These are phyloP conservation scores for Paraphoma sp. DNA, from an alignment of 2,329 filamentous ascomycete genomes.

Conservation along the genomic window DNA sequence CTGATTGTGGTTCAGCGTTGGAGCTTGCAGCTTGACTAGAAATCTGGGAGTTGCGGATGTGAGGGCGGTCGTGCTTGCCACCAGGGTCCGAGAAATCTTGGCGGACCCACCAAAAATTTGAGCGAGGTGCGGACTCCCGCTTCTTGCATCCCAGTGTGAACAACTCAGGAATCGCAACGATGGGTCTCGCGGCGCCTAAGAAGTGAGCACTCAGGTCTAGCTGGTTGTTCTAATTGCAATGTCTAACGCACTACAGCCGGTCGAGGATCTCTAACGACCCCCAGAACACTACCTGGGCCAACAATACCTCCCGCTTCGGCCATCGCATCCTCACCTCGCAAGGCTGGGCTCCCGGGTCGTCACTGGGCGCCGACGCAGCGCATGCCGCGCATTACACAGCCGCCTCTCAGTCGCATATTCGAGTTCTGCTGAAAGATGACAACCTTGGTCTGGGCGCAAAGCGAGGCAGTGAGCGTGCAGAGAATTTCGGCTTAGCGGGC, in stretches of 20 bases:
- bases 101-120: constrained; percentile 38
- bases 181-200: constrained; percentile 73
- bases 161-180: constrained; percentile 43
- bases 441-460: constrained; percentile 88
- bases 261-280: constrained; percentile 87
- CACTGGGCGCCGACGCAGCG: constrained; percentile 77
- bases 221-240: background rate
- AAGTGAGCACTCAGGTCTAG: constrained; percentile 57
- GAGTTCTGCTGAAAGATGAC: constrained; percentile 86
- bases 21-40: background rate
- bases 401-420: constrained; percentile 84
- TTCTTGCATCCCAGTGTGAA: constrained; percentile 7
- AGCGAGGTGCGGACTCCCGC: constrained; percentile 20
- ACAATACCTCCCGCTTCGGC: constrained; percentile 81
- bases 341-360: constrained; percentile 88
- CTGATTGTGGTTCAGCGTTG: background rate
- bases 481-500: constrained; percentile 83
- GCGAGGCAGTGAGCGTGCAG: constrained; percentile 69
- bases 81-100: constrained; percentile 38
- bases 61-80: constrained; percentile 14
- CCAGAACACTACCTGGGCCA: constrained; percentile 93
- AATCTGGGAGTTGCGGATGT: background rate
- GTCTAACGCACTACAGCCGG: constrained; percentile 51
- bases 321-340: constrained; percentile 87
- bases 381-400: constrained; percentile 79